Percentiles rank a stretch among this genome's conserved stretches.
Conservation (phyloP, 768 basidiomycete species). For the Russula sp. region DNA sequence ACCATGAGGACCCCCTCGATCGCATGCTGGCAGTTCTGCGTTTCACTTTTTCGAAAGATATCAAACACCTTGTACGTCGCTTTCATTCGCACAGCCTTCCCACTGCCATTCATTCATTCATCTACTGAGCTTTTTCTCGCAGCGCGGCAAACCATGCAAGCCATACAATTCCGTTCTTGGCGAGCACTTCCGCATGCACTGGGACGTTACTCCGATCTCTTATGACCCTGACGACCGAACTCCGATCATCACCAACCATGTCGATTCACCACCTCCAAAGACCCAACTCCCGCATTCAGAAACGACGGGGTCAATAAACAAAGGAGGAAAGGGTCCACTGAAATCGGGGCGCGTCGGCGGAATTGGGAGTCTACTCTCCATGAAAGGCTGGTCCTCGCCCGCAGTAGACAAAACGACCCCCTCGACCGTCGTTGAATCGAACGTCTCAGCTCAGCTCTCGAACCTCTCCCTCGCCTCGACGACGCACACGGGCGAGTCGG, state of each 20-base stretch:
- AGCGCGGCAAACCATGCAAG: constrained; percentile 93
- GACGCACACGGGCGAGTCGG: constrained; percentile 34
- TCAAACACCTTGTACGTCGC: constrained; percentile 79
- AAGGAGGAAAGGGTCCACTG: constrained; percentile 50
- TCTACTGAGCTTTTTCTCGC: neutral
- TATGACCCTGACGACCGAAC: constrained; percentile 49
- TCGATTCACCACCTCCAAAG: constrained; percentile 33
- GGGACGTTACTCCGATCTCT: constrained; percentile 68
- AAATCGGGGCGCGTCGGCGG: constrained; percentile 57
- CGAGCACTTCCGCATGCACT: constrained; percentile 86
- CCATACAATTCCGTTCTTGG: constrained; percentile 87
- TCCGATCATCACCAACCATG: constrained; percentile 46
- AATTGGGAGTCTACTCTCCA: constrained; percentile 53
- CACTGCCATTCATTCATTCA: neutral
- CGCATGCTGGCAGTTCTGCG: constrained; percentile 91
- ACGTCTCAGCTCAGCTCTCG: constrained; percentile 55
- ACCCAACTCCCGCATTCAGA: constrained; percentile 41
- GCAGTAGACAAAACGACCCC: constrained; percentile 14
- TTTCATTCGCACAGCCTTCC: neutral
- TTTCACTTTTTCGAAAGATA: constrained; percentile 88
- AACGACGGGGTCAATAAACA: constrained; percentile 41
- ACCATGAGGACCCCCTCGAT: constrained; percentile 87
- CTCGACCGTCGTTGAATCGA: constrained; percentile 47
- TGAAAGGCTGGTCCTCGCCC: constrained; percentile 44
- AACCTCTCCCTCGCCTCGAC: constrained; percentile 52